Evolutionary conservation across 2,329 filamentous ascomycete genomes (phyloP).

Genomic region (Talaromyces sp.): DNA sequence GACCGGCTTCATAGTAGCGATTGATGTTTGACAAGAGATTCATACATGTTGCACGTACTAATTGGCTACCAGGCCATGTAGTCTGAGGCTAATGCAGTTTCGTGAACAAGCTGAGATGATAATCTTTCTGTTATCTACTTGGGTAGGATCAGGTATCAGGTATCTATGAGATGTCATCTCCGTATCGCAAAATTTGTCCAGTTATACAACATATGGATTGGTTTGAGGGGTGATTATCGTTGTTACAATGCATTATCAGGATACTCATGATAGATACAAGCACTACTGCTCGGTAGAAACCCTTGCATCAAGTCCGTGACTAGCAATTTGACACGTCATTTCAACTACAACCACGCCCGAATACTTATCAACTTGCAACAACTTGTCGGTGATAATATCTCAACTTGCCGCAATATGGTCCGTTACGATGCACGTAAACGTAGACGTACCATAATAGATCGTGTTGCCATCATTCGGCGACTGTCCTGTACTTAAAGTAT

Average conservation of each 20-base stretch:
- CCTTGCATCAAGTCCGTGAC: not conserved
- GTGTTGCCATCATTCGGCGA: conserved; percentile 33
- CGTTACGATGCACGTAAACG: conserved; percentile 33
- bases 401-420: conserved; percentile 26
- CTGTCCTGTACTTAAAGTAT: conserved; percentile 29
- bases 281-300: not conserved
- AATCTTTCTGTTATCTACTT: too few relatives aligned
- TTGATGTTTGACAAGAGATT: not conserved
- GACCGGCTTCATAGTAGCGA: not conserved
- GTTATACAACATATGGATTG: not conserved
- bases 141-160: too few relatives aligned
- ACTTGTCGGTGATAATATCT: not conserved
- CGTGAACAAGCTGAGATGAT: not conserved
- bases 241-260: not conserved
- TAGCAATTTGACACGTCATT: conserved; percentile 3
- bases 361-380: not conserved
- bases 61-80: not conserved
- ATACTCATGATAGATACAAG: not conserved
- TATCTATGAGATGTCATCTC: too few relatives aligned
- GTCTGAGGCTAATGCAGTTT: not conserved
- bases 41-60: not conserved
- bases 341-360: not conserved
- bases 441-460: conserved; percentile 31
- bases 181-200: not conserved
- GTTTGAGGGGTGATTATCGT: not conserved